Evolutionary conservation across 768 basidiomycete species (phyloP), one percentile per base, ranked within the genome.

Genomic region (Boletellus ananiceps): DNA sequence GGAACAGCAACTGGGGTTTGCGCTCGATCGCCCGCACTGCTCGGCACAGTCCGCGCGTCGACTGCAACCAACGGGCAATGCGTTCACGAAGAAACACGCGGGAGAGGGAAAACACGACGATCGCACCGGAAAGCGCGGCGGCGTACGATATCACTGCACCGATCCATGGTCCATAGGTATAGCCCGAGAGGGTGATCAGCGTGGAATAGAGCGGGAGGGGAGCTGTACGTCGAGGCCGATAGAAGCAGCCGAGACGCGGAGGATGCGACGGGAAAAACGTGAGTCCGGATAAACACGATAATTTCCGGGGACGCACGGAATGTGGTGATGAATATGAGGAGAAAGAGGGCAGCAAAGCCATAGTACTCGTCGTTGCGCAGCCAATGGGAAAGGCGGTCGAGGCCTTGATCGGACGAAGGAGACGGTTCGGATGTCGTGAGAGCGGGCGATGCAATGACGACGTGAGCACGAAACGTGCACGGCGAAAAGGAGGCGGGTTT

Each of bases 161-260:
- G 40, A 77, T 76, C 82, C 83, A 85, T 18, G 88, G 76, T 44
- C 91, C 91, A 62, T 84, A 93, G 9, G 91, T 92, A 67, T 95
- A 95, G 19, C 93, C 93, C 37, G 91, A 88, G 57, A 96, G 75
- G 56, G 91, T 82, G 63, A 95, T 93, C 69, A 96, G 76, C 0
- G 93, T 95, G 57, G 90, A 93, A 71, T 95, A 96, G 47, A 96
- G 74, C 32, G 93, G 93, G 41, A 96, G 62, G 32, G 93, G 93
- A 36, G 93, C 90, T 92, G 62, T 29, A 50, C 23, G 4, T 25
- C 23, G 23, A 25, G 23, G 23, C 23, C 23, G 23, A 25, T 25
- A 2, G 23, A 25, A 25, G 23, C 6, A 25, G 23, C 23, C 23
- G 23, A 7, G 23, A 25, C 23, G 23, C 23, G 23, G 23, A 25